Conservation (phyloP, 441 rosid genomes). For the Gossypium laxum region DNA sequence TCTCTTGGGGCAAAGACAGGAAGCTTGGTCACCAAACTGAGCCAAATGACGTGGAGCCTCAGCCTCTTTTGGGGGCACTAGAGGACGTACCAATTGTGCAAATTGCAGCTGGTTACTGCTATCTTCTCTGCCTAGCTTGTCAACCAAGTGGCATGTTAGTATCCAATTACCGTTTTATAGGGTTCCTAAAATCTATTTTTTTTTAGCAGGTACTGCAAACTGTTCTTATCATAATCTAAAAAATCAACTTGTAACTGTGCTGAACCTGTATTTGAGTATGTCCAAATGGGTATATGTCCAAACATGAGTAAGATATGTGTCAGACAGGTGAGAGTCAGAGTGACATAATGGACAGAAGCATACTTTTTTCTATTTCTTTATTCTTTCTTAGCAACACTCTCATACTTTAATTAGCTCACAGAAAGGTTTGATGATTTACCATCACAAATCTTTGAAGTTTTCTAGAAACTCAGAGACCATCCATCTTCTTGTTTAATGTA, state of each 20-base stretch:
- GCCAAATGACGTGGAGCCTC: constrained; percentile 65
- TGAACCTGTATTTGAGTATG: not conserved
- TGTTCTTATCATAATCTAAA: not conserved
- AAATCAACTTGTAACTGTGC: not conserved
- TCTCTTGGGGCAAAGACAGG: constrained; percentile 76
- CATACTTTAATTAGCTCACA: not conserved
- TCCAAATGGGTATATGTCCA: not conserved
- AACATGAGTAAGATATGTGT: not conserved
- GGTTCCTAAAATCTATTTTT: not conserved
- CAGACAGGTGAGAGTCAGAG: not conserved
- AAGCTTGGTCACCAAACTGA: constrained; percentile 79
- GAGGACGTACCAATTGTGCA: constrained; percentile 81
- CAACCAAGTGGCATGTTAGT: constrained; percentile 95
- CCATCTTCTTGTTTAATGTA: not conserved
- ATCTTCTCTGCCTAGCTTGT: constrained; percentile 91
- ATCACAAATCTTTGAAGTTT: not conserved
- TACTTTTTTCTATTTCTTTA: not conserved
- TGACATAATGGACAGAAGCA: not conserved
- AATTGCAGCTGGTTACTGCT: constrained; percentile 92
- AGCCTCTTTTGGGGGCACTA: constrained; percentile 66
- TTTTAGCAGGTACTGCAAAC: not conserved
- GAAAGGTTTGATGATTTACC: not conserved
- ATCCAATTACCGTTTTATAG: not conserved
- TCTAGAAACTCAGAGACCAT: not conserved
- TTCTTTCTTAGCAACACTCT: not conserved